Conservation (phyloP, 202 grass and related monocot genomes). For the Bolboschoenoplectus hybrid region DNA sequence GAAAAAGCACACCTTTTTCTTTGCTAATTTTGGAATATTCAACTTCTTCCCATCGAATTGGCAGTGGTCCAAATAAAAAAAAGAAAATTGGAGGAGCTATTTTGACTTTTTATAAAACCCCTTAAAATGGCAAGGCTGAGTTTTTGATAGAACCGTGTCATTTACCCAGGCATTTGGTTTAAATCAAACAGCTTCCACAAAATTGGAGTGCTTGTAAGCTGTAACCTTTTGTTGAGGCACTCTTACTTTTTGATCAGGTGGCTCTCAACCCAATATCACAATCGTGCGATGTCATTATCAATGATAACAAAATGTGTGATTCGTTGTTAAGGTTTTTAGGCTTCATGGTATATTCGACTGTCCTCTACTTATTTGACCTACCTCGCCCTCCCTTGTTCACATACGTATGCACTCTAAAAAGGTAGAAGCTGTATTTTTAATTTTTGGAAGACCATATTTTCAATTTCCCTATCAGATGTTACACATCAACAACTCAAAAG, state of each 20-base stretch:
- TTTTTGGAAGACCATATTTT: background rate
- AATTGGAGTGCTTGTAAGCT: background rate
- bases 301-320: background rate
- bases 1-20: constrained; percentile 6
- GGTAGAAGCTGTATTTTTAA: background rate
- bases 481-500: constrained; percentile 5
- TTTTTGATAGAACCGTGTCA: background rate
- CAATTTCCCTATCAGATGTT: constrained; percentile 27
- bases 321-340: background rate
- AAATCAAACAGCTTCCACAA: background rate
- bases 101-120: background rate
- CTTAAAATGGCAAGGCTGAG: background rate
- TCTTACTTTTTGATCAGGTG: background rate
- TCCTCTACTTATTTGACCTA: background rate
- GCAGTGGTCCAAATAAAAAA: background rate
- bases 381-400: no score
- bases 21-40: constrained; percentile 17
- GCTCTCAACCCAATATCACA: constrained; percentile 10
- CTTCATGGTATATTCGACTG: background rate
- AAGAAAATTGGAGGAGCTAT: constrained; percentile 2
- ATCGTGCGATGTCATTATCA: background rate
- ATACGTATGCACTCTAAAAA: background rate
- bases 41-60: background rate
- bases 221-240: background rate
- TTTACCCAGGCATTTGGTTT: background rate